Conservation (phyloP, 1,284 basidiomycete genomes). For the Peniophora sp. region DNA sequence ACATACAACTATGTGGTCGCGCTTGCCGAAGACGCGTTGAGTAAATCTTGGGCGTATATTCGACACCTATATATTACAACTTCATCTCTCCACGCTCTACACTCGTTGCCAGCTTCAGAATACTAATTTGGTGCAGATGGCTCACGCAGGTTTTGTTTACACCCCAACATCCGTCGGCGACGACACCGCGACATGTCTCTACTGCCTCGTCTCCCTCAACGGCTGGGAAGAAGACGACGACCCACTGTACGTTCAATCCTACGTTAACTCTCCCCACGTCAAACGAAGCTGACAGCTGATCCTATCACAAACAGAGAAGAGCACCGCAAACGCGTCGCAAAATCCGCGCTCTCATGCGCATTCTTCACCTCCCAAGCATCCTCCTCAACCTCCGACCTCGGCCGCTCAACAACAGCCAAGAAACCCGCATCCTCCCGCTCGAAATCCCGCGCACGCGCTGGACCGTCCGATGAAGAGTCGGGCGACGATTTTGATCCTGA, state of each 20-base stretch:
- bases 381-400: background rate
- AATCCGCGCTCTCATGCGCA: conserved; percentile 37
- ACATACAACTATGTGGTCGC: no score
- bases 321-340: conserved; percentile 50
- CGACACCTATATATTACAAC: no score
- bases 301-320: conserved; percentile 40
- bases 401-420: background rate
- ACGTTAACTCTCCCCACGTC: conserved; percentile 4
- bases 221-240: conserved; percentile 81
- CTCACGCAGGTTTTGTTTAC: conserved; percentile 76
- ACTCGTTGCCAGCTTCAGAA: no score
- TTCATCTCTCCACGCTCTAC: no score
- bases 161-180: conserved; percentile 55
- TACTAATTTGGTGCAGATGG: conserved; percentile 45
- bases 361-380: conserved; percentile 33
- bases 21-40: no score
- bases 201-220: conserved; percentile 65
- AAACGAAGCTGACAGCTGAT: background rate
- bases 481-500: conserved; percentile 5
- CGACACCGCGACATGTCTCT: conserved; percentile 72
- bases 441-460: conserved; percentile 4
- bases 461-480: conserved; percentile 15
- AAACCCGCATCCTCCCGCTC: background rate
- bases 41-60: no score
- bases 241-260: conserved; percentile 63